Base-by-base conservation (phyloP, 1,284 basidiomycete genomes). In the Blastosporella zonata region DNA sequence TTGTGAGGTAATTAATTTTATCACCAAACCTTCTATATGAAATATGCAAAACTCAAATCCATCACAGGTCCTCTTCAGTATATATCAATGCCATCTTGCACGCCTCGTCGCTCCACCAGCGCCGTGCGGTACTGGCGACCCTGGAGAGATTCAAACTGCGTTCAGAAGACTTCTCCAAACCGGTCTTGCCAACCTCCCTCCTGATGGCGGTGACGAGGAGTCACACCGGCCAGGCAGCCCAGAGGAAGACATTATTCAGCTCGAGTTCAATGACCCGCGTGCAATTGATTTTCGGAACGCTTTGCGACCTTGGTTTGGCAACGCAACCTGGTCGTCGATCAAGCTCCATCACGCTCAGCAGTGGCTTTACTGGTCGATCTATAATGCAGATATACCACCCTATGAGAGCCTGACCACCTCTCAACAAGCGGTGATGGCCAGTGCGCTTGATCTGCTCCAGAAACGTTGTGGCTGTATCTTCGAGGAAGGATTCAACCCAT, bases 331-430 rank as follows among this genome's bases (percentile, higher is more conserved):
- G 88, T 84, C 86, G 0, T 72, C 77, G 8, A 78, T 96, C 47
- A 79, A 73, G 38, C 72, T 71, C 15, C 72, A 81, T 34, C 82
- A 93, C 61, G 72, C 93, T 49, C 74, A 75, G 36, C 72, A 79
- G 49, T 96, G 92, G 90, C 69, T 96, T 21, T 84, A 90, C 49
- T 96, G 93, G 93, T 78, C 81, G 10, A 83, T 89, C 57, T 94
- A 85, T 67, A 86, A 85, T 56, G 69, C 77, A 2, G 71, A 79
- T 18, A 72, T 89, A 36, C 79, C 81, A 15, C 62, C 74, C 8
- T 58, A 68, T 8, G 72, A 80, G n/a, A 51, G 67, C 17, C 60
- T 84, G 8, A 66, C 82, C 2, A 60, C 70, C 2, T 56, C 70
- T 3, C 77, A 79, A 47, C 69, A 68, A 29, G 64, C 66, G 8